phyloP scores from a whole-genome alignment of 352 stramenopile genomes.

The Thalassiosira livingstoniorum region DNA sequence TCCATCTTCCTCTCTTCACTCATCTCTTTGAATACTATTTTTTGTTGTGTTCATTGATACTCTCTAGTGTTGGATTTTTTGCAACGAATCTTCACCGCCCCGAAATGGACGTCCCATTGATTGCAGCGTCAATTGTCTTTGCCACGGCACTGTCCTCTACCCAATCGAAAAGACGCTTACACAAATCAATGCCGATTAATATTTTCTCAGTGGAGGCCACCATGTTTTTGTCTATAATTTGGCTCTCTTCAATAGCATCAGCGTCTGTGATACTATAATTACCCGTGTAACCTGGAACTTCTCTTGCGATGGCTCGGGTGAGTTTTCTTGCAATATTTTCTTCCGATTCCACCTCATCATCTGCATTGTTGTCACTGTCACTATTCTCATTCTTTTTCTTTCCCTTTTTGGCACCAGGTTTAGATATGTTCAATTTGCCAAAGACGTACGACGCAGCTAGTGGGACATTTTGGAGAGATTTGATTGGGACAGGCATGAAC shows the following conservation, averaged over 20 bases:
- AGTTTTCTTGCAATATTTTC: neutral
- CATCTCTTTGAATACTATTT: too few relatives aligned
- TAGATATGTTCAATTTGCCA: conserved; percentile 11
- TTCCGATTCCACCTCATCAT: neutral
- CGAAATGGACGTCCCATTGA: too few relatives aligned
- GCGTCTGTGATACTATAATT: neutral
- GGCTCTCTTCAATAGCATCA: conserved; percentile 16
- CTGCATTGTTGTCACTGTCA: conserved; percentile 13
- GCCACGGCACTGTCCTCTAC: too few relatives aligned
- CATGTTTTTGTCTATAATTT: conserved; percentile 1
- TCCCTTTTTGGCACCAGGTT: too few relatives aligned
- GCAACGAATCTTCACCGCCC: too few relatives aligned
- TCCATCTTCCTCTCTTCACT: too few relatives aligned
- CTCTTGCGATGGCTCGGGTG: neutral
- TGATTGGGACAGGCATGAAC: conserved; percentile 26
- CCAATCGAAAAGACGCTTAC: too few relatives aligned
- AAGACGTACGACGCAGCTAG: conserved; percentile 23
- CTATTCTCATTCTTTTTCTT: neutral
- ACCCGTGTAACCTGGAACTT: conserved; percentile 8
- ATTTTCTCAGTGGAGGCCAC: too few relatives aligned
- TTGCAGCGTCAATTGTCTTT: too few relatives aligned
- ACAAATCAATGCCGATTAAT: too few relatives aligned
- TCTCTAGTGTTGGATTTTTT: too few relatives aligned
- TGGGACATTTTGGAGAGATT: conserved; percentile 20
- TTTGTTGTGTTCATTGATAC: too few relatives aligned